Evolutionary conservation across 352 stramenopile genomes (phyloP).

Genomic region (Phytophthora hybrid): DNA sequence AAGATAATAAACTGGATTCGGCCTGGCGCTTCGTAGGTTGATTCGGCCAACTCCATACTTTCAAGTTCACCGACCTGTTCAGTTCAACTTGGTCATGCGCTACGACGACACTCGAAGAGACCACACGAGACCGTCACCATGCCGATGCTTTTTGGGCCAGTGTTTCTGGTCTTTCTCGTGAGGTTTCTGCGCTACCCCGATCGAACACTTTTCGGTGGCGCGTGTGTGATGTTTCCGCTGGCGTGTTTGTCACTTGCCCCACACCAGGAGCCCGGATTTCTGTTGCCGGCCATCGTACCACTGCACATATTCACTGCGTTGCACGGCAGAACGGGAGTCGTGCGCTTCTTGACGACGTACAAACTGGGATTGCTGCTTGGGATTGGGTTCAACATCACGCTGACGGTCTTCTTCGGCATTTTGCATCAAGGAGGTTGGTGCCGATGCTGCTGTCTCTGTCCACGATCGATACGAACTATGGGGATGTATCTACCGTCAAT

Average conservation of each 20-base stretch:
- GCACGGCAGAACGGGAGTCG: constrained; percentile 21
- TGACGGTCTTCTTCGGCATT: constrained; percentile 73
- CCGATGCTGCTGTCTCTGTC: constrained; percentile 68
- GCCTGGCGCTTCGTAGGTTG: too few species aligned
- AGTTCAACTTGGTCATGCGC: too few species aligned
- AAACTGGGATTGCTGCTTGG: constrained; percentile 42
- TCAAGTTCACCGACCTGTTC: too few species aligned
- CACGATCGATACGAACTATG: constrained; percentile 11
- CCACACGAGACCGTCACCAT: constrained; percentile 93
- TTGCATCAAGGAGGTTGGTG: constrained; percentile 78
- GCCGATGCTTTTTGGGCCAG: constrained; percentile 94
- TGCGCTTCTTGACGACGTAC: constrained; percentile 32
- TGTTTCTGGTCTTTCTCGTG: constrained; percentile 58
- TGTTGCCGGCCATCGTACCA: constrained; percentile 89
- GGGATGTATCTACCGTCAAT: constrained; percentile 1
- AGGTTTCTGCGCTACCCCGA: constrained; percentile 31
- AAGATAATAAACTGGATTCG: too few species aligned
- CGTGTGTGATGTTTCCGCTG: constrained; percentile 83
- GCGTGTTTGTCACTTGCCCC: constrained; percentile 90
- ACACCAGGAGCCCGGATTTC: constrained; percentile 94
- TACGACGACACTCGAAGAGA: too few species aligned
- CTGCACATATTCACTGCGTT: constrained; percentile 71
- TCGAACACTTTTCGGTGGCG: too few species aligned
- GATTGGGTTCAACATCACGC: constrained; percentile 58
- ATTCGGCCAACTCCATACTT: too few species aligned